Evolutionary conservation across 2,329 filamentous ascomycete species (phyloP).

Genomic region (Rhynchosporium secalis): DNA sequence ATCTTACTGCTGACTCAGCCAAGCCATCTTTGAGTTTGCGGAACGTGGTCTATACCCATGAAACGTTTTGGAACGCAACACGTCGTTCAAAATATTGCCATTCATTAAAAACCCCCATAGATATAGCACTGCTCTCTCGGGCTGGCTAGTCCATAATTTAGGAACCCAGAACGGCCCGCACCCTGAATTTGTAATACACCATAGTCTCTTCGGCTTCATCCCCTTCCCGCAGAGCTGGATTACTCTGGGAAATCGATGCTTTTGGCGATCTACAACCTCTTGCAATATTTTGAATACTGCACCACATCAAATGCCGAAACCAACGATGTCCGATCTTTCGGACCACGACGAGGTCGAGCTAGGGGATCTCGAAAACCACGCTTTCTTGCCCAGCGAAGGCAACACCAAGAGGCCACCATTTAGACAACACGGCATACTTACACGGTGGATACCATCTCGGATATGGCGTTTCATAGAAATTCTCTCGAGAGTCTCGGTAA

Average conservation of each 20-base stretch:
- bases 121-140: no score
- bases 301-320: background rate
- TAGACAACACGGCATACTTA: conserved; percentile 10
- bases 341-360: conserved; percentile 16
- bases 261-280: background rate
- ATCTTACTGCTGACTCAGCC: no score
- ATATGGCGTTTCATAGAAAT: conserved; percentile 18
- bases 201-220: background rate
- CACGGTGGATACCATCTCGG: conserved; percentile 19
- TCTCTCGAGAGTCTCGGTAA: conserved; percentile 22
- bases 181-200: background rate
- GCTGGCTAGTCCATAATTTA: no score
- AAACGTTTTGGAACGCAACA: no score
- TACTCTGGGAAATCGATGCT: background rate
- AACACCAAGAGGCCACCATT: background rate
- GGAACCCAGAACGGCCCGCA: no score
- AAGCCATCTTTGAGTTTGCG: no score
- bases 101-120: no score
- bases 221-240: background rate
- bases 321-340: background rate
- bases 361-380: conserved; percentile 22
- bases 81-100: no score
- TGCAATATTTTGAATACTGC: background rate
- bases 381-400: conserved; percentile 19
- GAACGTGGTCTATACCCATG: no score